These are phyloP conservation scores for Zasmidium angulare DNA, from an alignment of 2,329 filamentous ascomycete genomes.

Conservation along the genomic window DNA sequence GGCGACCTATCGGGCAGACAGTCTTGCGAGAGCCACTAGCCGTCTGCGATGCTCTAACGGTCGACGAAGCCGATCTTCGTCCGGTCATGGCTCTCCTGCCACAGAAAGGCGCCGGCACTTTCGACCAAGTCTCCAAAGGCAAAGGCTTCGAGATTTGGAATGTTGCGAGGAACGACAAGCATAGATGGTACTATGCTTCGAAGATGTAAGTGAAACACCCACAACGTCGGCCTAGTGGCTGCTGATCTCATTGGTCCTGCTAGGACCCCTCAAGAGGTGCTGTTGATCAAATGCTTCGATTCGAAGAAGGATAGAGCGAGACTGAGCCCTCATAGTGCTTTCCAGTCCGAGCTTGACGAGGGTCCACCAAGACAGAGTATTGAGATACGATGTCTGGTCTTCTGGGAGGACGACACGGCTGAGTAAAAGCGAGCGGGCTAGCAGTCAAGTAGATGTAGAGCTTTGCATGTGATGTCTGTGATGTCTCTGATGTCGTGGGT, in stretches of 20 bases:
- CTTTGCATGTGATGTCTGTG: not conserved
- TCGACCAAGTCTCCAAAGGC: not conserved
- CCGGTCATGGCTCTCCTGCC: not conserved
- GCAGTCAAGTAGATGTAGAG: not conserved
- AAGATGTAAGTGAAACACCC: conserved; percentile 60
- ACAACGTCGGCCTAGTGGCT: not conserved
- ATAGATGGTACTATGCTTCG: conserved; percentile 62
- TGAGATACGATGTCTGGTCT: conserved; percentile 9
- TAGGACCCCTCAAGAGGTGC: conserved; percentile 52
- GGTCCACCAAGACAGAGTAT: conserved; percentile 8
- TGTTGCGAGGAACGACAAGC: conserved; percentile 39
- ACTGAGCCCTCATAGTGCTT: conserved; percentile 3
- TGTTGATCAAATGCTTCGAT: conserved; percentile 64
- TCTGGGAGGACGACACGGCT: conserved; percentile 3
- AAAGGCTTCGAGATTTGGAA: conserved; percentile 34
- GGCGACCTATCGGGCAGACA: conserved; percentile 3
- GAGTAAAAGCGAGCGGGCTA: not conserved
- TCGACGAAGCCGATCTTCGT: conserved; percentile 1
- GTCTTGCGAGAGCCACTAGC: conserved; percentile 7
- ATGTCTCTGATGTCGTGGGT: not conserved
- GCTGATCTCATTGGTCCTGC: too few relatives aligned
- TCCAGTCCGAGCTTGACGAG: conserved; percentile 1
- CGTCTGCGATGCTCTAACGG: conserved; percentile 4
- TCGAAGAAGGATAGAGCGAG: conserved; percentile 44
- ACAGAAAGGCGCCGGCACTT: not conserved